Evolutionary conservation across 208 protist genomes (phyloP).

Genomic region (Zelonia costaricensis): DNA sequence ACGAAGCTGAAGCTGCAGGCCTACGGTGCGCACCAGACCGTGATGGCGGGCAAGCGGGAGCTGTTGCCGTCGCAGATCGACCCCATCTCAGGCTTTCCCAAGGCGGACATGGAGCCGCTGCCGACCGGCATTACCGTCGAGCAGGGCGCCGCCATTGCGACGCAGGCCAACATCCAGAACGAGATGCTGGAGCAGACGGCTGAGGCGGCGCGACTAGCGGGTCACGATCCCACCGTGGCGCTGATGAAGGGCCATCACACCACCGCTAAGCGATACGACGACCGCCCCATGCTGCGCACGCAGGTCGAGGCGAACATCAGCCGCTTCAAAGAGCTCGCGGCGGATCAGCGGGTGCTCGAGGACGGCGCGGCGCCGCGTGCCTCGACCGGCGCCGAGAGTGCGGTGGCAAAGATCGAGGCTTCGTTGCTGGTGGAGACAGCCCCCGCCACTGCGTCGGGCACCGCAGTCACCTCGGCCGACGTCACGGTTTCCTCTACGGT

Average conservation of each 20-base stretch:
- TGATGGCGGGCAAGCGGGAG: conserved; percentile 36
- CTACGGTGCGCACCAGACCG: conserved; percentile 73
- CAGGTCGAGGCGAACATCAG: conserved; percentile 75
- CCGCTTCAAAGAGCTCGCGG: conserved; percentile 54
- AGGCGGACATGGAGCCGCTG: conserved; percentile 72
- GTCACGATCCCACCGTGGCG: conserved; percentile 57
- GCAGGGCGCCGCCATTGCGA: conserved; percentile 76
- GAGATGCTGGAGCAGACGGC: conserved; percentile 79
- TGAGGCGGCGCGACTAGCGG: conserved; percentile 56
- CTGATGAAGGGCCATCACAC: conserved; percentile 64
- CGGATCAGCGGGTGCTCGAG: conserved; percentile 32
- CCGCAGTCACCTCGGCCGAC: no score
- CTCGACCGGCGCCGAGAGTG: conserved; percentile 17
- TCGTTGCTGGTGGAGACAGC: conserved; percentile 9
- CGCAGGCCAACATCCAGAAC: conserved; percentile 73
- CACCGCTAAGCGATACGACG: conserved; percentile 61
- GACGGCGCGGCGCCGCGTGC: background rate
- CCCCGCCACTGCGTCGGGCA: background rate
- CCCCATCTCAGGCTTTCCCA: conserved; percentile 79
- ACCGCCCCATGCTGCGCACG: conserved; percentile 61
- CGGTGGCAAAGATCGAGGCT: conserved; percentile 30
- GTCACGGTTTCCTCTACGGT: background rate
- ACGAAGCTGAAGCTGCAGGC: conserved; percentile 88
- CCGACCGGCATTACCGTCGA: conserved; percentile 84
- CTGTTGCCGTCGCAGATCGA: conserved; percentile 46